Evolutionary conservation across 2,329 filamentous ascomycete species (phyloP), one percentile per base, ranked within the genome.

Genomic region (Penicillium sp.): DNA sequence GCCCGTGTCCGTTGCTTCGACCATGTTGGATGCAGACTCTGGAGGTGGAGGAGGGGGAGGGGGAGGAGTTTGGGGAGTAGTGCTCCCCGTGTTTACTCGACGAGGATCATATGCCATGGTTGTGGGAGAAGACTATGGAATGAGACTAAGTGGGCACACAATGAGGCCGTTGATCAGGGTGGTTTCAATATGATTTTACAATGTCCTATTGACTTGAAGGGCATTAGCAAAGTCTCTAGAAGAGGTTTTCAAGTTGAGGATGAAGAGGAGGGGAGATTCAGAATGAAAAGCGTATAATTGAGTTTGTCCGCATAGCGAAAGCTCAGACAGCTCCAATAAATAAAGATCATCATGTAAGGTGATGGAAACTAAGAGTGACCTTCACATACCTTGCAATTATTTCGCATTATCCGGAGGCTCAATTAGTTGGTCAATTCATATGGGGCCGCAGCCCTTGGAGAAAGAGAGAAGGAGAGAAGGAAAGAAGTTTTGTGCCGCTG

Each of bases 291-390:
- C 81, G 81, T 84, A 83, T 79, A 70, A 71, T 73, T 73, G 76
- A 72, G 74, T 77, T 68, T 72, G 75, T 87, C 84, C 79, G 77
- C 82, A 85, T 65, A 72, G 62, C 69, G 53, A 66, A 59, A 68
- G 69, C 75, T 80, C 80, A 83, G 85, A 88, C 84, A 88, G 85
- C 85, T 88, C 85, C 85, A 88, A 88, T 88, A 86, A 75, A 68
- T 66, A 66, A 63, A 61, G 64, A 67, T 83, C 81, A 84, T 84
- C 81, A 81, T 73, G 52, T 49, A 55, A 59, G 55, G 44, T 12
- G 37, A 40, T 27, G 23, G 31, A 33, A 24, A 7, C 6, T 13
- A 25, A 12, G 29, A 27, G 28, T 24, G 4, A 33, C 28, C 37
- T 42, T 31, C 15, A 54, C 66, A 53, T 67, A 69, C 66, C 66